Conservation (phyloP, 306 rosid species). For the Cucurbita pepo region DNA sequence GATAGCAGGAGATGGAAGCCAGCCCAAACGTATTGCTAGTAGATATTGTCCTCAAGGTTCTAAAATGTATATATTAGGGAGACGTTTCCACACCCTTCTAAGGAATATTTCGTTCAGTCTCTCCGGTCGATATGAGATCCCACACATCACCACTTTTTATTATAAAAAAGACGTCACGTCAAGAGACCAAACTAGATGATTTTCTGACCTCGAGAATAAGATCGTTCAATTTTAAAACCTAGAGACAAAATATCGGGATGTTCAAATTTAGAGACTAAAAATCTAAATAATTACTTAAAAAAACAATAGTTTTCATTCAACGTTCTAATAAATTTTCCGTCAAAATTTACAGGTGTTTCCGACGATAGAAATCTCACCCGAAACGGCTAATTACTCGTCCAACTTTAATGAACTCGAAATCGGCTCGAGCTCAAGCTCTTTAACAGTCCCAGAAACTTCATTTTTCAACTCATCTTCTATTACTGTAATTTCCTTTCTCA, state of each 20-base stretch:
- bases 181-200: not conserved
- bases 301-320: no score
- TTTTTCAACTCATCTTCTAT: not conserved
- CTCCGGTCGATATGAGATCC: no score
- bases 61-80: no score
- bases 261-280: no score
- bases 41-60: no score
- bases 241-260: no score
- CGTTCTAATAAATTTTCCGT: not conserved
- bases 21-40: no score
- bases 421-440: not conserved
- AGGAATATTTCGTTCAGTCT: no score
- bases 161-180: not conserved
- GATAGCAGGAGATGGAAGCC: no score
- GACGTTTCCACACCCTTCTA: no score
- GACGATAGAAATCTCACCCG: not conserved
- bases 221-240: not conserved
- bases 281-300: no score
- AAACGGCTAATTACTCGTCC: not conserved
- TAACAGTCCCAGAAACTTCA: not conserved
- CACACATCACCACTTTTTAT: no score
- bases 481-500: not conserved
- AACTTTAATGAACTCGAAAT: not conserved
- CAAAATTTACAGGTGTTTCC: not conserved
- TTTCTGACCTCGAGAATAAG: not conserved